These are phyloP conservation scores for Boletellus ananas DNA, from an alignment of 768 basidiomycete species.

Conservation along the genomic window DNA sequence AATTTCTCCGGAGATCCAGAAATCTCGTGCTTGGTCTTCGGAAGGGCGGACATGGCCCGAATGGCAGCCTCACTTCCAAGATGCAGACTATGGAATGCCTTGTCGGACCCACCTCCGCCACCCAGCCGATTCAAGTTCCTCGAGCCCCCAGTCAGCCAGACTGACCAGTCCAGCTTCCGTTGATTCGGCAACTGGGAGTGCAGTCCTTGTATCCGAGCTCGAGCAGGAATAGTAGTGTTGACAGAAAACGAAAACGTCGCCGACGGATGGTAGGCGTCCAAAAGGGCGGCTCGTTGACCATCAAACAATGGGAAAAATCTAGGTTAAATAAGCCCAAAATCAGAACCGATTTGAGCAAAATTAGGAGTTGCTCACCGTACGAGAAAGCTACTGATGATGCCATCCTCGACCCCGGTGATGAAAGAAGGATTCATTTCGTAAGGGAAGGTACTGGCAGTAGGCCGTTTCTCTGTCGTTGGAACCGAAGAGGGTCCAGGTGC, in stretches of 20 bases:
- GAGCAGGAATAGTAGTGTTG: slow-evolving; percentile 77
- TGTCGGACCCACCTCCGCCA: slow-evolving; percentile 55
- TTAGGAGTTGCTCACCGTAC: slow-evolving; percentile 50
- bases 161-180: slow-evolving; percentile 72
- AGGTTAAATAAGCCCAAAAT: slow-evolving; percentile 8
- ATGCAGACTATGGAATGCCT: slow-evolving; percentile 64
- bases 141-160: slow-evolving; percentile 63
- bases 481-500: slow-evolving; percentile 52
- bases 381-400: slow-evolving; percentile 72
- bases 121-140: slow-evolving; percentile 74
- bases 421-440: slow-evolving; percentile 69
- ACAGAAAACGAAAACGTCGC: slow-evolving; percentile 92
- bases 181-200: slow-evolving; percentile 77
- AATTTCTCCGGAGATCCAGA: slow-evolving; percentile 76
- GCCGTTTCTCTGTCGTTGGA: slow-evolving; percentile 36
- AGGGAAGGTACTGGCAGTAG: slow-evolving; percentile 74
- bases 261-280: slow-evolving; percentile 72
- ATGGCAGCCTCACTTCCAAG: slow-evolving; percentile 64
- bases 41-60: slow-evolving; percentile 59
- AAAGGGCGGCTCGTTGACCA: slow-evolving; percentile 59
- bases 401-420: slow-evolving; percentile 67
- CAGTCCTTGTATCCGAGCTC: slow-evolving; percentile 70
- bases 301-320: slow-evolving; percentile 90
- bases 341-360: background rate
- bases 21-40: slow-evolving; percentile 81